Conservation (phyloP, 306 rosid genomes). For the Ceratonia siliqua region DNA sequence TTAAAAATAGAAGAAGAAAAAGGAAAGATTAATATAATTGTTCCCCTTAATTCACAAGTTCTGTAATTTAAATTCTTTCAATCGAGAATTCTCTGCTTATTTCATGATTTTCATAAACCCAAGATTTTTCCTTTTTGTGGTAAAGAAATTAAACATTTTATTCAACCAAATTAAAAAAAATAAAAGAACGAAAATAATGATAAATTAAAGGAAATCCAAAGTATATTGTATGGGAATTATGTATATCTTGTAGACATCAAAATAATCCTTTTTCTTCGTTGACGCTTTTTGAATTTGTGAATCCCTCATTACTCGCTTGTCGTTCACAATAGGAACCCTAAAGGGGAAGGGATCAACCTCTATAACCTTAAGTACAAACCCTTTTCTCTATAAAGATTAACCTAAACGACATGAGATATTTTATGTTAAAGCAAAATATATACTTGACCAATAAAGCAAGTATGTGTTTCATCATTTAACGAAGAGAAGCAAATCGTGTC, state of each 20-base stretch:
- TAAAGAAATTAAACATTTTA: neutral
- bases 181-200: neutral
- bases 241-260: constrained; percentile 35
- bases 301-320: constrained; percentile 45
- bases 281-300: constrained; percentile 61
- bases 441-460: constrained; percentile 52
- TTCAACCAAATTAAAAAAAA: neutral
- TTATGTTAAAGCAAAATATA: constrained; percentile 38
- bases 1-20: too few species aligned
- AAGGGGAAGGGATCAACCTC: constrained; percentile 49
- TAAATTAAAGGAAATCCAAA: neutral
- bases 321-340: constrained; percentile 47
- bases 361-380: constrained; percentile 31
- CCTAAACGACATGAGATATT: constrained; percentile 23
- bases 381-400: constrained; percentile 28
- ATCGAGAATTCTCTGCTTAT: neutral
- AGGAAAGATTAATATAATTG: too few species aligned
- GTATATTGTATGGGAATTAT: constrained; percentile 33
- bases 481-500: constrained; percentile 25
- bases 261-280: constrained; percentile 38
- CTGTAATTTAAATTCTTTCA: too few species aligned
- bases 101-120: neutral
- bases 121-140: neutral
- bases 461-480: constrained; percentile 38
- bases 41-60: neutral